Conservation (phyloP, 2,329 filamentous ascomycete species). For the Colletotrichum tofieldiae region DNA sequence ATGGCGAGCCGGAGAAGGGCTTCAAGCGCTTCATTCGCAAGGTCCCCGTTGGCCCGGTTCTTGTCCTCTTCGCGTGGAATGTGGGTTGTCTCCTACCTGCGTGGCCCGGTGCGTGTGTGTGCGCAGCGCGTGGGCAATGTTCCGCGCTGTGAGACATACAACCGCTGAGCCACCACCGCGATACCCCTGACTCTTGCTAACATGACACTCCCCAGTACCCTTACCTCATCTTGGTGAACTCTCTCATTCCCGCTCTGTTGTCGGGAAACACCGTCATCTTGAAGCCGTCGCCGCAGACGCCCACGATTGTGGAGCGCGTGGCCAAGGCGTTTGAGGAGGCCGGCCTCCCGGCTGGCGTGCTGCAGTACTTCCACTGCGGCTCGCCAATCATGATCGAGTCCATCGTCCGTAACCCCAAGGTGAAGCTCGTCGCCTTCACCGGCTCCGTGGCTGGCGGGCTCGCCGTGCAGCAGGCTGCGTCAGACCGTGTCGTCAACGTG, state of each 20-base stretch:
- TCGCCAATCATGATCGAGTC: conserved; percentile 83
- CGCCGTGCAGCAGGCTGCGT: conserved; percentile 86
- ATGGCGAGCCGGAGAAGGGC: conserved; percentile 87
- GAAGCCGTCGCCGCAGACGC: conserved; percentile 96
- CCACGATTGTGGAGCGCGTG: conserved; percentile 90
- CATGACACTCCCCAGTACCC: conserved; percentile 77
- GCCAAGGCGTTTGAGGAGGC: conserved; percentile 83
- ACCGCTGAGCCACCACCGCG: conserved; percentile 4
- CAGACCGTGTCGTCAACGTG: conserved; percentile 87
- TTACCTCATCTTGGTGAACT: conserved; percentile 94
- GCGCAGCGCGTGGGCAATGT: not conserved
- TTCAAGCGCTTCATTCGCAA: conserved; percentile 94
- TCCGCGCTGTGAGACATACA: conserved; percentile 14
- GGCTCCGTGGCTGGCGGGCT: conserved; percentile 92
- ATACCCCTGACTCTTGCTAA: conserved; percentile 24
- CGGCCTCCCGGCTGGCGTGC: conserved; percentile 85
- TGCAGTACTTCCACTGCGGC: conserved; percentile 94
- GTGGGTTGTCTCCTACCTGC: conserved; percentile 66
- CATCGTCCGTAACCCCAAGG: conserved; percentile 82
- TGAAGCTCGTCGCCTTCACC: conserved; percentile 92
- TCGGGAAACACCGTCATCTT: conserved; percentile 93
- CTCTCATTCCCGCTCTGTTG: conserved; percentile 90
- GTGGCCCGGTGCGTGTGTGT: conserved; percentile 1
- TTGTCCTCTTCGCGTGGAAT: conserved; percentile 97
- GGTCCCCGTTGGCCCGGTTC: conserved; percentile 87